phyloP scores from a whole-genome alignment of 345 rosid genomes.

The Streptanthus diversifolius region DNA sequence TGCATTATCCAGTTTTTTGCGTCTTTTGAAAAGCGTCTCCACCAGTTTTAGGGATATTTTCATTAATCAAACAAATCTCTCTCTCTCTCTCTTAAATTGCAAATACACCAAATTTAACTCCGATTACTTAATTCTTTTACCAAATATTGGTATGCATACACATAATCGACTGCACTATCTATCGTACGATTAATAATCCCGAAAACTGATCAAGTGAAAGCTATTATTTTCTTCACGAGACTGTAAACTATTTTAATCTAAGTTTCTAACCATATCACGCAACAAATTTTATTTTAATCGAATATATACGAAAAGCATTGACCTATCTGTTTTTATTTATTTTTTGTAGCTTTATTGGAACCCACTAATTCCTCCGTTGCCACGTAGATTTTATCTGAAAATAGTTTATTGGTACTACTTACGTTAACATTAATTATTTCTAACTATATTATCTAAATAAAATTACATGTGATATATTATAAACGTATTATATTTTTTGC shows the following conservation, averaged over 20 bases:
- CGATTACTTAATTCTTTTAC: no score
- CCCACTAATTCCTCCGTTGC: slow-evolving; percentile 17
- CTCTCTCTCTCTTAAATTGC: no score
- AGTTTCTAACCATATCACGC: neutral
- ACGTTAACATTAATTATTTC: neutral
- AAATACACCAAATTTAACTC: no score
- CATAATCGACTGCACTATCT: no score
- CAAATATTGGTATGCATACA: no score
- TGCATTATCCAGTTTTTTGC: no score
- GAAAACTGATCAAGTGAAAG: neutral
- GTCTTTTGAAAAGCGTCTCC: no score
- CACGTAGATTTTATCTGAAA: slow-evolving; percentile 2
- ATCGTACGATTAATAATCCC: no score
- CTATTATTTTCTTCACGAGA: neutral
- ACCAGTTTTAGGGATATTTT: no score
- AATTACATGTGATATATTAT: neutral
- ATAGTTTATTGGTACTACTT: neutral
- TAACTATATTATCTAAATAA: neutral
- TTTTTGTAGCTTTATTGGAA: slow-evolving; percentile 3
- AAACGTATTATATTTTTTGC: neutral
- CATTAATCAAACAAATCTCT: no score
- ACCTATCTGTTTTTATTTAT: slow-evolving; percentile 11
- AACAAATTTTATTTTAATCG: neutral
- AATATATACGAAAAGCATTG: neutral
- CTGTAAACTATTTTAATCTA: neutral